Evolutionary conservation across 768 basidiomycete genomes (phyloP).

Genomic region (Boletus sp.): DNA sequence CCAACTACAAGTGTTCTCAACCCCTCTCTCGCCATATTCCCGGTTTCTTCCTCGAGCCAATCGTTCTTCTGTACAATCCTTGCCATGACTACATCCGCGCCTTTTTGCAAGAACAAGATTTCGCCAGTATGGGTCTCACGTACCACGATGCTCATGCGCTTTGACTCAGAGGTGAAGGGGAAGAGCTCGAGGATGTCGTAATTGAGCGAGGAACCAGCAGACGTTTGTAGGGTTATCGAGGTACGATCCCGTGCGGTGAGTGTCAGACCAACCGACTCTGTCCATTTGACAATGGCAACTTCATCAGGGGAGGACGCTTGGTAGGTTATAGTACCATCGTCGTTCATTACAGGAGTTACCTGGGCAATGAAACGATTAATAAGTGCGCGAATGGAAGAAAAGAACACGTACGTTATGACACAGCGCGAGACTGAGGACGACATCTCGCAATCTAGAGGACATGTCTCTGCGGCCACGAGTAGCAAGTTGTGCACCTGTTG

Average conservation of each 20-base stretch:
- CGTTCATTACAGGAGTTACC: conserved; percentile 95
- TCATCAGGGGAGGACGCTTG: conserved; percentile 99
- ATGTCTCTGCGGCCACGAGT: conserved; percentile 89
- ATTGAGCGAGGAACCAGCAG: conserved; percentile 56
- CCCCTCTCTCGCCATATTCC: conserved; percentile 97
- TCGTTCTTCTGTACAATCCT: conserved; percentile 94
- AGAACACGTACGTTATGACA: conserved; percentile 82
- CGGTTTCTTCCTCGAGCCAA: conserved; percentile 98
- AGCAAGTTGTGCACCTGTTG: conserved; percentile 81
- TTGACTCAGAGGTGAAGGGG: conserved; percentile 98
- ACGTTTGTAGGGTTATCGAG: conserved; percentile 79
- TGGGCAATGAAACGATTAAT: conserved; percentile 37
- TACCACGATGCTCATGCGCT: conserved; percentile 98
- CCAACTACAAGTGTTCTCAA: conserved; percentile 92
- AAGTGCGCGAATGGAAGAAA: neutral
- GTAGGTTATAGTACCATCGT: conserved; percentile 93
- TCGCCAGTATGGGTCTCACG: conserved; percentile 75
- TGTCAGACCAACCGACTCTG: conserved; percentile 89
- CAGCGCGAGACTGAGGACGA: conserved; percentile 87
- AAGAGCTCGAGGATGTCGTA: conserved; percentile 94
- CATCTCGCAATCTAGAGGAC: conserved; percentile 90
- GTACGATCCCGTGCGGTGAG: conserved; percentile 88
- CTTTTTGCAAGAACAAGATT: conserved; percentile 91
- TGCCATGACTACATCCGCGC: conserved; percentile 98
- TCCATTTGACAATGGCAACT: conserved; percentile 98